Percentiles rank a stretch among this genome's conserved stretches.
phyloP scores from a whole-genome alignment of 192 early-diverging fungal species.

The Nowakowskiella sp. region DNA sequence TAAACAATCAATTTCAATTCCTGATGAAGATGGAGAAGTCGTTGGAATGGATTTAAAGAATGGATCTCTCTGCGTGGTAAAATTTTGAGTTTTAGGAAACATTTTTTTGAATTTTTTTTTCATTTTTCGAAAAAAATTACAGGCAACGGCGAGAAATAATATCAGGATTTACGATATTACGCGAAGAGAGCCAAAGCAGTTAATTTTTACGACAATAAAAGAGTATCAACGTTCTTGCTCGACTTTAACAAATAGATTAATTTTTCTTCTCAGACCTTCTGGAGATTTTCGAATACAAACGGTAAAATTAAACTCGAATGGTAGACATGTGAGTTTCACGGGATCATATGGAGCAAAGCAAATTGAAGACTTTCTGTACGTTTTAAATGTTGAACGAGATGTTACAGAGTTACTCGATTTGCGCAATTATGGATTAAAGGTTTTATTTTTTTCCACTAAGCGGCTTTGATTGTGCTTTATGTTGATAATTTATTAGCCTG shows the following conservation, averaged over 20 bases:
- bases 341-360: constrained; percentile 3
- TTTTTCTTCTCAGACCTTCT: background rate
- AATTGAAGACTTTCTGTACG: constrained; percentile 9
- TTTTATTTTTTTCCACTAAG: no score
- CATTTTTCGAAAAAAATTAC: constrained; percentile 1
- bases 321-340: constrained; percentile 14
- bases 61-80: background rate
- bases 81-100: no score
- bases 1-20: background rate
- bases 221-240: background rate
- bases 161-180: constrained; percentile 27
- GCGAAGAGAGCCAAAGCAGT: constrained; percentile 16
- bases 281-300: constrained; percentile 14
- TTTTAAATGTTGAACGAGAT: constrained; percentile 27
- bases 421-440: constrained; percentile 4
- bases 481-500: constrained; percentile 6
- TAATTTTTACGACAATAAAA: constrained; percentile 15
- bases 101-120: no score
- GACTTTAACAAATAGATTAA: background rate
- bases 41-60: background rate
- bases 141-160: constrained; percentile 26
- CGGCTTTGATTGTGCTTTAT: no score
- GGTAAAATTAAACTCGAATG: constrained; percentile 10
- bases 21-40: background rate
- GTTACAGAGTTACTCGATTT: constrained; percentile 16